Evolutionary conservation across 345 rosid species (phyloP).

Genomic region (Bruguiera gymnorhiza): DNA sequence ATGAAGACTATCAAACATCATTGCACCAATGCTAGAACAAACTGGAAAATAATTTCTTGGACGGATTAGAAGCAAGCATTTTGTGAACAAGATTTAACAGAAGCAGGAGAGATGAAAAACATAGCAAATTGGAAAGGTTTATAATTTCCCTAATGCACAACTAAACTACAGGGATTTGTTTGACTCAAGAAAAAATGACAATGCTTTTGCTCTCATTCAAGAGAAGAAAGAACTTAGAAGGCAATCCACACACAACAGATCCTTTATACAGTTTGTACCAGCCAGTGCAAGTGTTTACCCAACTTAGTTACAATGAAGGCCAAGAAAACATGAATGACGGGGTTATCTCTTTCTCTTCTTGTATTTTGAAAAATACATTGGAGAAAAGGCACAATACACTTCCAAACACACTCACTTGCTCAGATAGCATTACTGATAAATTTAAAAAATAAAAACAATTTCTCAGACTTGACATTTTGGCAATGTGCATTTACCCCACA

Average conservation of each 20-base stretch:
- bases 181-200: no score
- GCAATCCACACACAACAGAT: no score
- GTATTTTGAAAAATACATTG: no score
- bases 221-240: no score
- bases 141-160: neutral
- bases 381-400: no score
- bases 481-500: conserved; percentile 44
- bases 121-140: neutral
- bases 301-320: no score
- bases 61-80: neutral
- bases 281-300: no score
- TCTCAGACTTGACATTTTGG: neutral
- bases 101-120: neutral
- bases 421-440: neutral
- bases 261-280: no score
- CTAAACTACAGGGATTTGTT: neutral
- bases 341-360: no score
- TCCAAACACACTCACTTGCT: no score
- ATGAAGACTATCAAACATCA: neutral
- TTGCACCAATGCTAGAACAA: neutral
- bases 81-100: neutral
- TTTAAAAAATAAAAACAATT: neutral
- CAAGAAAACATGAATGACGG: no score
- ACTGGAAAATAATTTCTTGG: neutral
- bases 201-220: no score